A percentile compares a stretch with the other conserved stretches of the same genome.
Conservation (phyloP, 257 asterid genomes). For the Haberlea rhodopensis region DNA sequence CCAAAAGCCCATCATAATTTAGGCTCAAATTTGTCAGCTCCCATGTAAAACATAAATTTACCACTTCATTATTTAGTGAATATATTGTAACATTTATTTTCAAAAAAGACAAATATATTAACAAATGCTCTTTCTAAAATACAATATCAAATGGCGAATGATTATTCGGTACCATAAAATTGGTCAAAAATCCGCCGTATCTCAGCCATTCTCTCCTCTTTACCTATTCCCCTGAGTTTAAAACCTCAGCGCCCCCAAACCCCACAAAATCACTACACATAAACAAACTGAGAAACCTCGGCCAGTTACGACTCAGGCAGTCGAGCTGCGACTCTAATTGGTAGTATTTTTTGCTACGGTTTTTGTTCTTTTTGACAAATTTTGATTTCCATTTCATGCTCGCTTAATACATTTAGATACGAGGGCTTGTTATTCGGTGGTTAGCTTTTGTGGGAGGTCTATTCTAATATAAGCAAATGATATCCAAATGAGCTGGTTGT, state of each 20-base stretch:
- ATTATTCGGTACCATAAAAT: not conserved
- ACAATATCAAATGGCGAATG: too few species aligned
- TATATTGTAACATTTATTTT: too few species aligned
- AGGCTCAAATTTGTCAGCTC: too few species aligned
- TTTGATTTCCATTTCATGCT: not conserved
- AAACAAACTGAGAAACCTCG: not conserved
- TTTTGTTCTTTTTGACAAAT: not conserved
- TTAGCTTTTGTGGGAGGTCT: not conserved
- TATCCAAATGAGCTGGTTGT: not conserved
- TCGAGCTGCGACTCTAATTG: not conserved
- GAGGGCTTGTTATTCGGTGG: not conserved
- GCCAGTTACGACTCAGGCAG: not conserved
- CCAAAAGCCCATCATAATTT: too few species aligned
- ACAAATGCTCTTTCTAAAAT: too few species aligned
- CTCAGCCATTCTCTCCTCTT: constrained; percentile 25
- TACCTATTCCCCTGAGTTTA: constrained; percentile 25
- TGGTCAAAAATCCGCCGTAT: constrained; percentile 31
- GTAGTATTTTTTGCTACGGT: not conserved
- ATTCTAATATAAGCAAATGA: not conserved
- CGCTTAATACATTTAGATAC: not conserved
- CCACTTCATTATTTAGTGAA: too few species aligned
- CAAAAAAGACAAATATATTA: too few species aligned
- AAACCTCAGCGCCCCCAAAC: constrained; percentile 41
- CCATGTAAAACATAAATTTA: too few species aligned
- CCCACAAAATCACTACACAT: constrained; percentile 17